A percentile compares a stretch with the other conserved stretches of the same genome.
Conservation (phyloP, 176 grass and related monocot genomes). For the Oryza glumipatula region DNA sequence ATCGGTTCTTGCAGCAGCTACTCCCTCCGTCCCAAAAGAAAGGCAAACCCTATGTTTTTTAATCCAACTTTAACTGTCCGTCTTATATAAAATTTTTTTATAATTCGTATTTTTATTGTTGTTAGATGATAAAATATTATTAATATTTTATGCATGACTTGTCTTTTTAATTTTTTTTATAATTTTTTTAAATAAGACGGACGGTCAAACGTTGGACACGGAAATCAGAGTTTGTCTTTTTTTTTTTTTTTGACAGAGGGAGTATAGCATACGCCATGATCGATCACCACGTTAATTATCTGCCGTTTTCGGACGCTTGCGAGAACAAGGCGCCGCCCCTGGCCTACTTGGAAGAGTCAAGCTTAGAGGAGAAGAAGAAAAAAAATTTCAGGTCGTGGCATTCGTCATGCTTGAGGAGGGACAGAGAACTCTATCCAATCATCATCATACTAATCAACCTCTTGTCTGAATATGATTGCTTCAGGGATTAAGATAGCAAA, state of each 20-base stretch:
- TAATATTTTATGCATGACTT: too few species aligned
- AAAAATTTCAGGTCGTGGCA: neutral
- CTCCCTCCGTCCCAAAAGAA: too few species aligned
- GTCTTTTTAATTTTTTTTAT: too few species aligned
- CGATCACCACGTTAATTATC: neutral
- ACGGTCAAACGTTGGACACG: too few species aligned
- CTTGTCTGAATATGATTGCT: neutral
- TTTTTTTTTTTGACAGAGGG: too few species aligned
- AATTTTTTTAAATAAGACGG: too few species aligned
- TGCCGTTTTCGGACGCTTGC: neutral
- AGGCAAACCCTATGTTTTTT: too few species aligned
- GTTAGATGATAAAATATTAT: too few species aligned
- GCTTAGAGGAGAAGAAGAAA: neutral
- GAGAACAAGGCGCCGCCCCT: neutral
- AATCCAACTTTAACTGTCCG: too few species aligned
- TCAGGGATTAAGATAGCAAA: neutral
- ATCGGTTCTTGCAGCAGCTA: neutral
- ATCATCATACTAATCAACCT: neutral
- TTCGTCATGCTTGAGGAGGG: neutral
- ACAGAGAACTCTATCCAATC: neutral
- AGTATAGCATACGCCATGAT: neutral
- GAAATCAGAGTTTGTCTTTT: too few species aligned
- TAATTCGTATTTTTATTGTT: too few species aligned
- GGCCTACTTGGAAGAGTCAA: slow-evolving; percentile 17
- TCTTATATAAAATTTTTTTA: too few species aligned